Percentiles rank a stretch among this genome's conserved stretches.
phyloP scores from a whole-genome alignment of 1,284 basidiomycete species.

The Fistulinella cinereoalba region DNA sequence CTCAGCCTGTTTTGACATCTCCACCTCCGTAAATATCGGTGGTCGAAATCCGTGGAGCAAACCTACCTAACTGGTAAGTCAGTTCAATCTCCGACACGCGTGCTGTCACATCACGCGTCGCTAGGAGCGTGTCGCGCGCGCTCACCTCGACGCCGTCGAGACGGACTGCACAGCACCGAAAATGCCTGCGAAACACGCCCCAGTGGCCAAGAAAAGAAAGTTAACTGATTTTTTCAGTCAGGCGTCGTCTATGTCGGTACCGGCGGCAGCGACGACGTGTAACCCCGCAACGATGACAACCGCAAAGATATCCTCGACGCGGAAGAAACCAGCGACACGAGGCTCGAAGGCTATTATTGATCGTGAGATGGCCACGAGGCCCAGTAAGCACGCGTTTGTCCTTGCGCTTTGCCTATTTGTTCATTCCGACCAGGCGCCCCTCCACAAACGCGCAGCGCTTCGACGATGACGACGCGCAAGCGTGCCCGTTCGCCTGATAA shows the following conservation, averaged over 20 bases:
- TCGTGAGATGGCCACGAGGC: not conserved
- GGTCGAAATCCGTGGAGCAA: not conserved
- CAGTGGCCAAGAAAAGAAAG: constrained; percentile 18
- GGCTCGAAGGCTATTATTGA: constrained; percentile 3
- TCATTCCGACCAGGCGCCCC: constrained; percentile 15
- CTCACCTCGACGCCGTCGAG: constrained; percentile 1
- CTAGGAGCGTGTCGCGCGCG: constrained; percentile 8
- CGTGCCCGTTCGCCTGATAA: constrained; percentile 30
- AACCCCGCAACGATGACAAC: not conserved
- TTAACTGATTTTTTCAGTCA: constrained; percentile 31
- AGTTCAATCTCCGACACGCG: constrained; percentile 3
- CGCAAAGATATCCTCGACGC: constrained; percentile 4
- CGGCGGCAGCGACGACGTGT: constrained; percentile 4
- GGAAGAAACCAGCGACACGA: constrained; percentile 14
- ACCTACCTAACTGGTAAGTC: not conserved
- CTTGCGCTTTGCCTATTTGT: not conserved
- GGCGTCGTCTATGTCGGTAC: constrained; percentile 4
- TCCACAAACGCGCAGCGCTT: constrained; percentile 7
- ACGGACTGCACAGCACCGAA: not conserved
- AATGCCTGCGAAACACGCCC: constrained; percentile 20
- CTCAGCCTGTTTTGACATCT: no score
- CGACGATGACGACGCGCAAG: constrained; percentile 22
- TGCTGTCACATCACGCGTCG: constrained; percentile 18
- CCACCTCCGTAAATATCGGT: no score
- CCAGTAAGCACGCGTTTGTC: constrained; percentile 9